Conservation (phyloP, 148 eudicot species). For the Gaultheria prostrata region DNA sequence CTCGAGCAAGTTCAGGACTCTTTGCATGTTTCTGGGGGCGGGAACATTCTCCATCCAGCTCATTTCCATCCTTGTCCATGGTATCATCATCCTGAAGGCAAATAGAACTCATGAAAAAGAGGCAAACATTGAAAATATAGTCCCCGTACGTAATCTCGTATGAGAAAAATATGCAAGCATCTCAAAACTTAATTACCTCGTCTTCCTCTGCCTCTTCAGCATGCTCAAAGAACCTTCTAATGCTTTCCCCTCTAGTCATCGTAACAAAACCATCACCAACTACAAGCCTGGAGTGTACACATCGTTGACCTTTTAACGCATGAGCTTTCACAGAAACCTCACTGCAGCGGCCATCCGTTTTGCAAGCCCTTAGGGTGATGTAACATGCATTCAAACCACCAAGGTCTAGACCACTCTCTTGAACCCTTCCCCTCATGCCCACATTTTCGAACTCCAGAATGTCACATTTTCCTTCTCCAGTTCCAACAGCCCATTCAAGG, state of each 20-base stretch:
- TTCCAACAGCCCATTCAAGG: conserved; percentile 97
- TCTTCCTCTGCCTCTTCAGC: conserved; percentile 99
- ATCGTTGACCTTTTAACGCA: conserved; percentile 82
- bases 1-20: conserved; percentile 98
- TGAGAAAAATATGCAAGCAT: not conserved
- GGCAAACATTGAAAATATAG: not conserved
- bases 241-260: conserved; percentile 76
- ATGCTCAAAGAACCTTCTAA: conserved; percentile 90
- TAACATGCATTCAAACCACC: conserved; percentile 73
- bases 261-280: conserved; percentile 94
- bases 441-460: conserved; percentile 90
- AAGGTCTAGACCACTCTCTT: conserved; percentile 74
- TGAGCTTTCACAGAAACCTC: conserved; percentile 92
- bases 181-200: conserved; percentile 55
- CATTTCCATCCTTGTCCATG: conserved; percentile 93
- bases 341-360: conserved; percentile 67
- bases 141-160: not conserved
- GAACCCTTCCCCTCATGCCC: conserved; percentile 77
- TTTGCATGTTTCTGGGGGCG: conserved; percentile 99
- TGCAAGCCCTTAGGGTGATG: conserved; percentile 92
- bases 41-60: conserved; percentile 92
- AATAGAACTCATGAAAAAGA: not conserved
- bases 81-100: conserved; percentile 86
- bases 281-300: conserved; percentile 90
- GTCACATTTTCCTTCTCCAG: conserved; percentile 93